A percentile compares a stretch with the other conserved stretches of the same genome.
phyloP scores from a whole-genome alignment of 176 grass and related monocot genomes.

The Oryza glumipatula region DNA sequence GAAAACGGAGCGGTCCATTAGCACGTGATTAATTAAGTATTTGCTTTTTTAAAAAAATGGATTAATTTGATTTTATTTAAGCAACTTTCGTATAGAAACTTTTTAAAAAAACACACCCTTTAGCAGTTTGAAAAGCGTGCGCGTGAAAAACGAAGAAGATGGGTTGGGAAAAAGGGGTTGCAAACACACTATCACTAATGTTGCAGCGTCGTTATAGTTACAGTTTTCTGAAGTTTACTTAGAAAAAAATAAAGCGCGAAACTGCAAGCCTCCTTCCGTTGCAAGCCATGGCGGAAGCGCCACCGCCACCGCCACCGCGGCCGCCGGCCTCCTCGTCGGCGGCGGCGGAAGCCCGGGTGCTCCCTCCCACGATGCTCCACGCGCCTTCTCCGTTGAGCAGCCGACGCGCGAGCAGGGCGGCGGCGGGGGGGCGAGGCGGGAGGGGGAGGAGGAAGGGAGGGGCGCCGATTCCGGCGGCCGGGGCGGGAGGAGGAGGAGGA shows the following conservation, averaged over 20 bases:
- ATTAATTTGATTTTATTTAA: no score
- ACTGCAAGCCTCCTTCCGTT: conserved; percentile 8
- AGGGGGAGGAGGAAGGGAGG: not conserved
- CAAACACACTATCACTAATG: no score
- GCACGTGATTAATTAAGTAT: no score
- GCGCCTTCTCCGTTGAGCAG: not conserved
- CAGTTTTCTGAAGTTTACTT: no score
- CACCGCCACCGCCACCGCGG: not conserved
- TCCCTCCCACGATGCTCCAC: conserved; percentile 10
- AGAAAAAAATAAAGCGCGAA: not conserved
- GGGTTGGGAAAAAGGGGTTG: no score
- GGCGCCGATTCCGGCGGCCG: not conserved
- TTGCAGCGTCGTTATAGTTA: no score
- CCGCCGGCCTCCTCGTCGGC: not conserved
- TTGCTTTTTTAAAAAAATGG: no score
- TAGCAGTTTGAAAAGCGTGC: no score
- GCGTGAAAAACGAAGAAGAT: no score
- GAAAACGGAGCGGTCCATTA: no score
- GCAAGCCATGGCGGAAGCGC: conserved; percentile 35
- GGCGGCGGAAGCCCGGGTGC: not conserved
- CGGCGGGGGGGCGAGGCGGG: not conserved
- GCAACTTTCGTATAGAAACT: no score
- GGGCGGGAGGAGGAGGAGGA: not conserved
- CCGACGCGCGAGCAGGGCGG: not conserved
- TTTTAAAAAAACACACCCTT: no score